These are phyloP conservation scores for Solanum phureja DNA, from an alignment of 257 asterid species.

Conservation along the genomic window DNA sequence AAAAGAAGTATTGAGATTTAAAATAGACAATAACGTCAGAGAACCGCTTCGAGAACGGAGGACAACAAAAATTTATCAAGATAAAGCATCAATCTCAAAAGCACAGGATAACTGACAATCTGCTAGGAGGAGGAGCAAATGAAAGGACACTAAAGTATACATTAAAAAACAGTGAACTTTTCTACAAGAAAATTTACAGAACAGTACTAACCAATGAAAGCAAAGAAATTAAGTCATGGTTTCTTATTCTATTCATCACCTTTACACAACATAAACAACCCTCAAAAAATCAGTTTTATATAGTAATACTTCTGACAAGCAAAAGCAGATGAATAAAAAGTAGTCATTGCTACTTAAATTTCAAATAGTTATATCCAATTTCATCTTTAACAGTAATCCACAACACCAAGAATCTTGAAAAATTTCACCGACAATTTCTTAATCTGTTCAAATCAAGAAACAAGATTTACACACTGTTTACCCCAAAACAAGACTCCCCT, in stretches of 20 bases:
- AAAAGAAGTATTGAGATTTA: not conserved
- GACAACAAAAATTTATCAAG: not conserved
- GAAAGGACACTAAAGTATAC: not conserved
- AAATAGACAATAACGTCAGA: not conserved
- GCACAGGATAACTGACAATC: not conserved
- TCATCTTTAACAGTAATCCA: not conserved
- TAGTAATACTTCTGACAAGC: not conserved
- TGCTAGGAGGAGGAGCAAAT: not conserved
- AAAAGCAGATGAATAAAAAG: not conserved
- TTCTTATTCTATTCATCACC: not conserved
- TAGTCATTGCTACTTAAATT: not conserved
- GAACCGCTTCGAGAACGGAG: not conserved
- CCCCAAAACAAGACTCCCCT: not conserved
- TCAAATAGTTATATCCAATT: not conserved
- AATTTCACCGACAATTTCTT: not conserved
- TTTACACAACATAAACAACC: not conserved
- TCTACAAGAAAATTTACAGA: not conserved
- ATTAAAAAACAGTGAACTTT: not conserved
- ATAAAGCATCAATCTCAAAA: not conserved
- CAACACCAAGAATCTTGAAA: not conserved
- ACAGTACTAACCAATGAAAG: not conserved
- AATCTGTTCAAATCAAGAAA: not conserved
- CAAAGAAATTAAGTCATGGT: not conserved
- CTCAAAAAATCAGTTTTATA: not conserved
- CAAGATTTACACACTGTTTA: not conserved